Percentiles rank a stretch among this genome's conserved stretches.
These are phyloP conservation scores for Microdochium paspali DNA, from an alignment of 2,329 filamentous ascomycete species.

Conservation along the genomic window DNA sequence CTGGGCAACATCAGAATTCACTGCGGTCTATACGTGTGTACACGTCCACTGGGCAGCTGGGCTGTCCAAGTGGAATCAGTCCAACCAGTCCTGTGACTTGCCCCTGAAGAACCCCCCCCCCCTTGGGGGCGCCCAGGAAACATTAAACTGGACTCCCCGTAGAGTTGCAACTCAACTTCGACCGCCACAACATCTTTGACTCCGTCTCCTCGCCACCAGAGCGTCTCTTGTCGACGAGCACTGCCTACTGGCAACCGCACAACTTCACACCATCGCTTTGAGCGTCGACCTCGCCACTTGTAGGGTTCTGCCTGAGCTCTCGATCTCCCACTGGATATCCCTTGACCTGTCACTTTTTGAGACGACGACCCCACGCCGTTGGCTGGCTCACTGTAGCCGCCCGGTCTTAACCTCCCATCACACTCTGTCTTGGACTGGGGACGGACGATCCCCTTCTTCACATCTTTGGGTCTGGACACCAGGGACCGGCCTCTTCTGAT, in stretches of 20 bases:
- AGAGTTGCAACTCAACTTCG: background rate
- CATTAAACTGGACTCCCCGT: too few relatives aligned
- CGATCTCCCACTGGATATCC: background rate
- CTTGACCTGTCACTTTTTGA: background rate
- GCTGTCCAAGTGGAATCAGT: background rate
- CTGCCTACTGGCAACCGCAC: background rate
- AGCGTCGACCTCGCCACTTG: background rate
- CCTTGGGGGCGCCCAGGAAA: too few relatives aligned
- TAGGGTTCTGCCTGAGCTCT: background rate
- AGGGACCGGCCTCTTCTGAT: background rate
- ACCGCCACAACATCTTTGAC: background rate
- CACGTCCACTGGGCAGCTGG: background rate
- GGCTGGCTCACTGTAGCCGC: background rate
- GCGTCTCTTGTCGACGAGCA: background rate
- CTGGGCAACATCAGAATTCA: background rate
- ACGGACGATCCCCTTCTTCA: background rate
- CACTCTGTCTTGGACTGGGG: constrained; percentile 1
- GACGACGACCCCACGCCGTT: background rate
- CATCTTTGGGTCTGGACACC: background rate
- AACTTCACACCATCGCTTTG: background rate
- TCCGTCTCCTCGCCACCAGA: background rate
- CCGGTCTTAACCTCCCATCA: background rate
- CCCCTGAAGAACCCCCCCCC: too few relatives aligned
- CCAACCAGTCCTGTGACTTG: too few relatives aligned
- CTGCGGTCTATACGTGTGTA: background rate